Evolutionary conservation across 2,329 filamentous ascomycete species (phyloP), one percentile per base, ranked within the genome.

Genomic region (Colletotrichum sp.): DNA sequence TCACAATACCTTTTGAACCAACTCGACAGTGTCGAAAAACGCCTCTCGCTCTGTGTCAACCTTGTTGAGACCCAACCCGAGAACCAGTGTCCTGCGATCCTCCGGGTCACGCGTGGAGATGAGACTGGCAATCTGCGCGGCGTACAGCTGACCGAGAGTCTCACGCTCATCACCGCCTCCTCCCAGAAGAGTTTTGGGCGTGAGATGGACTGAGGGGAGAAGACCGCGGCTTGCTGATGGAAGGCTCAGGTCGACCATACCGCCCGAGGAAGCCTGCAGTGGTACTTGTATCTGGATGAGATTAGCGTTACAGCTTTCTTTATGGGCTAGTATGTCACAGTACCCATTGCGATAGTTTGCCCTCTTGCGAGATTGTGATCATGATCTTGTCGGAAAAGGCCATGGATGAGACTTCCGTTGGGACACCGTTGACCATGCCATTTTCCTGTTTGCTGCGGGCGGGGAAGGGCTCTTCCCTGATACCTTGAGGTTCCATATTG

Each of bases 341-440:
- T 88, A 98, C 96, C 97, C 97, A 99, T 89, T 99, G 97, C 24
- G 95, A 94, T 63, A 99, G 86, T 75, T 93, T 91, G 8, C 96
- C 96, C 77, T 93, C 91, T 86, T 99, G 97, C 1, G 95, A 95
- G 75, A 99, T 90, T 1, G 96, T 98, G 77, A 99, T 88, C 80
- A 99, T 86, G 80, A 99, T 95, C 85, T 95, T 98, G 89, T 99
- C 97, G 10, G 93, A 90, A 85, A 99, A 99, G 80, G 89, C 92
- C 70, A 96, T 88, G 13, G 90, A 90, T 52, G 92, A 93, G 39
- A 95, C 93, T 78, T 95, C 92, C 2, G 97, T 99, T 44, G 89
- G 84, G 26, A 93, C 84, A 34, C 92, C 92, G 77, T 93, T 92
- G 77, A 98, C 91, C 5, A 88, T 82, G 4, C 93, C 93, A 2